Percentiles rank a stretch among this genome's conserved stretches.
These are phyloP conservation scores for Acanthamoeba castellanii DNA, from an alignment of 208 protist species.

Conservation along the genomic window DNA sequence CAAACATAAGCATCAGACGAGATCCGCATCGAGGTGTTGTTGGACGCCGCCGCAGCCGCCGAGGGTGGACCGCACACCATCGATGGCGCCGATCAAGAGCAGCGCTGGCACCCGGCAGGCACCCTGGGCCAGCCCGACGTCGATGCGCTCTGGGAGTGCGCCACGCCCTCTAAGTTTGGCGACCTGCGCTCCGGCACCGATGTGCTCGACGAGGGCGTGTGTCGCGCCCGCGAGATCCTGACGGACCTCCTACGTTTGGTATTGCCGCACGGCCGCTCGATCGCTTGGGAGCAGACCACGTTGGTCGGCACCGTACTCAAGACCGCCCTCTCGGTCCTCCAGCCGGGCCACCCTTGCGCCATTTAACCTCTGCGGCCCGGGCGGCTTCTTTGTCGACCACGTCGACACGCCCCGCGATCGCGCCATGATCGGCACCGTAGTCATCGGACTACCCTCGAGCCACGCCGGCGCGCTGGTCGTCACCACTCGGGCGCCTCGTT, in stretches of 20 bases:
- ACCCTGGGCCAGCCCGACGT: background rate
- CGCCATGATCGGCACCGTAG: background rate
- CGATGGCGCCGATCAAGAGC: too few species aligned
- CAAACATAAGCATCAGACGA: too few species aligned
- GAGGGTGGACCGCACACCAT: too few species aligned
- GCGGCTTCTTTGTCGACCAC: background rate
- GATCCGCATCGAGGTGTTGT: too few species aligned
- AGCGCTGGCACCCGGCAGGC: background rate
- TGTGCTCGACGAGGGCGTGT: background rate
- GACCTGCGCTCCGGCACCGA: background rate
- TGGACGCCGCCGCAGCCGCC: too few species aligned
- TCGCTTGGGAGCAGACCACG: background rate
- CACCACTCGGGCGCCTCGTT: background rate
- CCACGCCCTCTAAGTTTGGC: background rate
- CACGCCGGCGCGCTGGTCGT: background rate
- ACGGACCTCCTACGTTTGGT: background rate
- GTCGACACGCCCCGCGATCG: background rate
- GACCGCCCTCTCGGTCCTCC: background rate
- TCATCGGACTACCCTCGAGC: background rate
- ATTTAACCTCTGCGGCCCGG: background rate
- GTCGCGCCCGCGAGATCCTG: background rate
- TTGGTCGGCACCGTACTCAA: background rate
- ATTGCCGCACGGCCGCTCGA: too few species aligned
- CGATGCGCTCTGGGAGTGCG: background rate
- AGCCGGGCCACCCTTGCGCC: background rate